Evolutionary conservation across 2,329 filamentous ascomycete species (phyloP).

Genomic region (Aspergillus arachidicola): DNA sequence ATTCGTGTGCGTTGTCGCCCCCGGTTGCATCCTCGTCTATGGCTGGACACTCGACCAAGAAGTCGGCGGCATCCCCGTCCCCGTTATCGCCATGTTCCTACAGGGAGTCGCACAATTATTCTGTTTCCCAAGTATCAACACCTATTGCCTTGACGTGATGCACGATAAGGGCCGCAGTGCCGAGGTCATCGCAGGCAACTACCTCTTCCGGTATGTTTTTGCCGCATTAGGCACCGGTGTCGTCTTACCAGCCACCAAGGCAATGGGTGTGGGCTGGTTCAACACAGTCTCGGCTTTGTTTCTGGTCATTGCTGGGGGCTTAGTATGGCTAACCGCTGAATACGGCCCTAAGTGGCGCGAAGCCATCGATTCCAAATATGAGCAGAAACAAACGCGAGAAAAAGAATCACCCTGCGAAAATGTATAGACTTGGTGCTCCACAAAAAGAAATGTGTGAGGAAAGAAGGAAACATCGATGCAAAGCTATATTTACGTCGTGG

Average conservation of each 20-base stretch:
- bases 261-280: conserved; percentile 80
- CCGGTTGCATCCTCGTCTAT: conserved; percentile 67
- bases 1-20: conserved; percentile 61
- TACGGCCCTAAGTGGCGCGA: conserved; percentile 58
- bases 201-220: conserved; percentile 75
- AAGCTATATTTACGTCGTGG: background rate
- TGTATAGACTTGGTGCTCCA: background rate
- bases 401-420: conserved; percentile 21
- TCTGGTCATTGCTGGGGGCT: conserved; percentile 50
- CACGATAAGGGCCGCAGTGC: conserved; percentile 60
- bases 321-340: conserved; percentile 52
- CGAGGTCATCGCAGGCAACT: conserved; percentile 80
- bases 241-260: conserved; percentile 72
- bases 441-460: background rate
- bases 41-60: conserved; percentile 64
- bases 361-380: conserved; percentile 52
- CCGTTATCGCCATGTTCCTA: conserved; percentile 72
- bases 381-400: conserved; percentile 28
- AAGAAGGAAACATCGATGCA: background rate
- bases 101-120: conserved; percentile 76
- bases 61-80: conserved; percentile 58
- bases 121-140: conserved; percentile 75
- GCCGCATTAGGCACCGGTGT: conserved; percentile 70
- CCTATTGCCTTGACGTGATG: conserved; percentile 83
- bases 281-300: conserved; percentile 68